Evolutionary conservation across 1,284 basidiomycete species (phyloP), one percentile per base, ranked within the genome.

Genomic region (Leccinum solheimii): DNA sequence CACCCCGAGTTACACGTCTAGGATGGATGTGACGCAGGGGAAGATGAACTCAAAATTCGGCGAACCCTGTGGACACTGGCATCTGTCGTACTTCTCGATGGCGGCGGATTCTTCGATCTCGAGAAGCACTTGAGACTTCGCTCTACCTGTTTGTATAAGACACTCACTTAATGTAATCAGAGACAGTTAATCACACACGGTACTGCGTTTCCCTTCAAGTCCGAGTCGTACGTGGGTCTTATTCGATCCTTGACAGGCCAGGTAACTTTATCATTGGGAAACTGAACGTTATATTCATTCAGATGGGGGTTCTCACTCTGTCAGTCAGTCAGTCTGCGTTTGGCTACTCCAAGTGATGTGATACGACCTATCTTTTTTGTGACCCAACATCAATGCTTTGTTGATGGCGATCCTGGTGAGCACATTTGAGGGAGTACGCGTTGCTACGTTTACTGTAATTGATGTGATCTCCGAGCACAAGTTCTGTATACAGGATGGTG

Each of bases 251-350:
- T 43, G 2, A 19, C 14, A 63, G 66, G 43, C 62, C n/a, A 55
- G 57, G 45, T 5, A 40, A 61, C n/a, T 64, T 60, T 19, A 64
- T 71, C 54, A 60, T 3, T 36, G 13, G 52, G 32, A 58, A 38
- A 51, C 36, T 73, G n/a, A 68, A 62, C 11, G 0, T 21, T 3
- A 27, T 72, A 16, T 66, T 71, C 32, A 53, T 66, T 5, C 61
- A 69, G 51, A 73, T 71, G 72, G 70, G 68, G 3, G 19, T 72
- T 43, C 45, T 70, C 27, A 63, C 67, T 6, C 60, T 59, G 69
- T 72, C 50, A 48, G 70, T 51, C 9, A 14, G 34, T 36, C 34
- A 0, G 34, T 36, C 34, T 49, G 7, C 3, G 0, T 10, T 38
- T 40, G 3, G 7, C 19, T 38, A 11, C 14, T 4, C 21, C 13